phyloP scores from a whole-genome alignment of 2,329 filamentous ascomycete species.

The Stachybotrys chartarum region DNA sequence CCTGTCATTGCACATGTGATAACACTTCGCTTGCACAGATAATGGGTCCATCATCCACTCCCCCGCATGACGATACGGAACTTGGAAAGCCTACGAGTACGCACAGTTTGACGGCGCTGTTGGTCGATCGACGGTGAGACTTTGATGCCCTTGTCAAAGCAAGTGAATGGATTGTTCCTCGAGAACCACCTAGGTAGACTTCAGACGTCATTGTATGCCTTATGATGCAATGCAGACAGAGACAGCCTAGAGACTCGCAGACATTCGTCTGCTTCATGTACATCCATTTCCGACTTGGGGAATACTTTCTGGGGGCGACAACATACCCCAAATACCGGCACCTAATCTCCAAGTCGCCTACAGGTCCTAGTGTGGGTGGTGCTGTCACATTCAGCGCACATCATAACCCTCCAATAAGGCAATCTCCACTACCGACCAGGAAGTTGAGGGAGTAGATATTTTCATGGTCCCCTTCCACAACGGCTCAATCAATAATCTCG shows the following conservation, averaged over 20 bases:
- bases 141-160: neutral
- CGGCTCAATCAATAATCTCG: neutral
- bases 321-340: neutral
- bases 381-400: neutral
- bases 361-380: neutral
- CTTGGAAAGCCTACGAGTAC: neutral
- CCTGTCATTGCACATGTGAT: neutral
- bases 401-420: neutral
- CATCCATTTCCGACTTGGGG: neutral
- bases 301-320: too few species aligned
- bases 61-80: neutral
- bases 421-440: neutral
- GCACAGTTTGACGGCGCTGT: neutral
- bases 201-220: constrained; percentile 15
- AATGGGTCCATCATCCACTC: neutral
- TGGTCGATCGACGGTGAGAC: neutral
- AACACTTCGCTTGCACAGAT: neutral
- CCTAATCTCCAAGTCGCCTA: neutral
- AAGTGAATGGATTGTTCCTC: too few species aligned
- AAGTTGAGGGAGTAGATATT: neutral
- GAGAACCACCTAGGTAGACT: neutral
- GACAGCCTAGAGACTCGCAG: neutral
- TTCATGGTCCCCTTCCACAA: neutral
- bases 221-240: constrained; percentile 8
- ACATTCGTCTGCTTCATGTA: neutral